Evolutionary conservation across 116 monocot genomes (phyloP), one percentile per base, ranked within the genome.

Genomic region (Zostera marina): DNA sequence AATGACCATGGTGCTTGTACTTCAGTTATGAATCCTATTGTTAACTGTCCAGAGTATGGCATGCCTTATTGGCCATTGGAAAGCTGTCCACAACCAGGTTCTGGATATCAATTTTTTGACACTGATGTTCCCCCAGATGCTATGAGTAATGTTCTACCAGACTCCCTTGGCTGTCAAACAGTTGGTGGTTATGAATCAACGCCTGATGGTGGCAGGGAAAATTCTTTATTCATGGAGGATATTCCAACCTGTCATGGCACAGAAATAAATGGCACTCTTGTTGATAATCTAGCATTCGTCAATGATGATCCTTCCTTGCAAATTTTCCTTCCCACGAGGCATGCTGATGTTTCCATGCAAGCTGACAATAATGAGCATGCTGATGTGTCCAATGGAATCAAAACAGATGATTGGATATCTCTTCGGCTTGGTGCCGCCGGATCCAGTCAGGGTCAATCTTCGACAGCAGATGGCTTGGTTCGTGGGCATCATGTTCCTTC

Each of bases 371-470:
- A 59, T 24, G 64, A 64, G 43, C 77, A 69, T 51, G 22, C 17
- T 65, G 76, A 81, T 60, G 38, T 79, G 51, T 42, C 47, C 8
- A 71, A 76, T 53, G 73, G 65, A 64, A 66, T 63, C 21, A 47
- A 52, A 11, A 59, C 76, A 45, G 76, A 82, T 70, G 82, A 88
- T 78, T 96, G 85, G 88, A 80, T 82, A 23, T 86, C 83, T 58
- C 82, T 98, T 59, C 70, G 72, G 22, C 85, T 98, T 56, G 76
- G 70, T 46, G 64, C 69, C 57, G 68, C 66, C n/a, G 78, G 76
- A 26, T 73, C 72, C 51, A 22, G 54, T 49, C 72, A 72, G 26
- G 53, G 24, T 61, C 80, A 74, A 16, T 52, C 64, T 49, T 60
- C 59, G 44, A 38, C 65, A 11, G 39, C 53, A 45, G 63, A 78